Percentiles rank a stretch among this genome's conserved stretches.
phyloP scores from a whole-genome alignment of 2,329 filamentous ascomycete species.

The Fusarium fujikuroi region DNA sequence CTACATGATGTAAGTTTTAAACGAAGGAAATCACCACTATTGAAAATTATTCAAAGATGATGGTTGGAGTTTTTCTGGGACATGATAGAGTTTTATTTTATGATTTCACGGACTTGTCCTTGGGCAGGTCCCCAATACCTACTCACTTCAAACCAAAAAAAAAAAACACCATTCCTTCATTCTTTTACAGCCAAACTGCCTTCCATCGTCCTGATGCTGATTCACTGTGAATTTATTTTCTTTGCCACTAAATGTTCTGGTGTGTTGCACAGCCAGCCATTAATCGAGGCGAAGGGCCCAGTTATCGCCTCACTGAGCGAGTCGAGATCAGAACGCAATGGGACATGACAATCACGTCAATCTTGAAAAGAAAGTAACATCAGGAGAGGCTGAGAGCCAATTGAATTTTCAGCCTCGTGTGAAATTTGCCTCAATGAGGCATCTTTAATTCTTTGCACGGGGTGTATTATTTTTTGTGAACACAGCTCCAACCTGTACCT shows the following conservation, averaged over 20 bases:
- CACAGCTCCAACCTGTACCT: background rate
- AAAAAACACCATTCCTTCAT: background rate
- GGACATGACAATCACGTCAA: constrained; percentile 21
- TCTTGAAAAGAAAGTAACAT: background rate
- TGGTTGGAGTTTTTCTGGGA: constrained; percentile 23
- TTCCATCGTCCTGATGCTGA: background rate
- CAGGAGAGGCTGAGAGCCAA: constrained; percentile 5
- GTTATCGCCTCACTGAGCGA: constrained; percentile 35
- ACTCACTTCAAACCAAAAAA: background rate
- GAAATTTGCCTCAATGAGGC: background rate
- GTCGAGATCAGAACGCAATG: constrained; percentile 6
- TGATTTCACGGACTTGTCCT: constrained; percentile 8
- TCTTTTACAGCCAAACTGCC: too few species aligned
- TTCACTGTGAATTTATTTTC: background rate
- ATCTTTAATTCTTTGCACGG: background rate
- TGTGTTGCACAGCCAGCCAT: constrained; percentile 23
- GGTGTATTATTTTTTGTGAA: constrained; percentile 1
- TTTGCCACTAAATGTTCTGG: background rate
- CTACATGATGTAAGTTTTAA: constrained; percentile 22
- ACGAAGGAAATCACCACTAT: constrained; percentile 31
- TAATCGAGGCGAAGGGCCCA: constrained; percentile 23
- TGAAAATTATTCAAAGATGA: constrained; percentile 27
- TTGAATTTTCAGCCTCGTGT: constrained; percentile 8
- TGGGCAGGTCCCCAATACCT: background rate
- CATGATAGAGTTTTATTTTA: constrained; percentile 25